Percentiles rank a stretch among this genome's conserved stretches.
Conservation (phyloP, 306 rosid genomes). For the Lathyrus tuberosus region DNA sequence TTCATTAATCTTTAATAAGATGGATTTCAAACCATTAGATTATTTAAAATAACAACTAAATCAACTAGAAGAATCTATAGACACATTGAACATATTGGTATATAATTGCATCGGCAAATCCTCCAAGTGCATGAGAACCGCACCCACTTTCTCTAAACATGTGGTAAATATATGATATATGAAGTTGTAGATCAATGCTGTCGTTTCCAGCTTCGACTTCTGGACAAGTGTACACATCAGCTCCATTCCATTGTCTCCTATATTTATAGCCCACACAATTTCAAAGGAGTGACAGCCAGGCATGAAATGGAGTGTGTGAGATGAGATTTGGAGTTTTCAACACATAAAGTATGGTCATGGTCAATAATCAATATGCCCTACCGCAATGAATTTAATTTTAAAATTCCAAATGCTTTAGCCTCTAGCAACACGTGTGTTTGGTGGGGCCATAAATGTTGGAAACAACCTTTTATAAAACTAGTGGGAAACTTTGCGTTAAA, state of each 20-base stretch:
- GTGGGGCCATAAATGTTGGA: neutral
- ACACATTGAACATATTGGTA: neutral
- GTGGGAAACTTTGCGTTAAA: too few species aligned
- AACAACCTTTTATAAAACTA: neutral
- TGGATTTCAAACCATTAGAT: too few species aligned
- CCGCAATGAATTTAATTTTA: neutral
- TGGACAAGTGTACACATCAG: constrained; percentile 33
- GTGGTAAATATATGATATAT: constrained; percentile 4
- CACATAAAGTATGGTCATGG: constrained; percentile 1
- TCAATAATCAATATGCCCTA: constrained; percentile 37
- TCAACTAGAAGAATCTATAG: neutral
- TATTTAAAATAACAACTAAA: too few species aligned
- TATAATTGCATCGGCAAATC: constrained; percentile 7
- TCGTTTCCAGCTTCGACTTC: constrained; percentile 21
- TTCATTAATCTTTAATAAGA: too few species aligned
- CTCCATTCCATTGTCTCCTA: constrained; percentile 23
- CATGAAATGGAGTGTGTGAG: constrained; percentile 1
- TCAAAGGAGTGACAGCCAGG: constrained; percentile 6
- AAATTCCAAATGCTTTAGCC: neutral
- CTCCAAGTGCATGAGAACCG: constrained; percentile 26
- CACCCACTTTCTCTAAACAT: constrained; percentile 30
- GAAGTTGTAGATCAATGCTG: neutral
- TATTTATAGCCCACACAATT: constrained; percentile 25
- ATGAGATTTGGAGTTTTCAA: neutral
- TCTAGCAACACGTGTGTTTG: neutral